These are phyloP conservation scores for Kazachstania viticola DNA, from an alignment of 805 yeast genomes.

Conservation along the genomic window DNA sequence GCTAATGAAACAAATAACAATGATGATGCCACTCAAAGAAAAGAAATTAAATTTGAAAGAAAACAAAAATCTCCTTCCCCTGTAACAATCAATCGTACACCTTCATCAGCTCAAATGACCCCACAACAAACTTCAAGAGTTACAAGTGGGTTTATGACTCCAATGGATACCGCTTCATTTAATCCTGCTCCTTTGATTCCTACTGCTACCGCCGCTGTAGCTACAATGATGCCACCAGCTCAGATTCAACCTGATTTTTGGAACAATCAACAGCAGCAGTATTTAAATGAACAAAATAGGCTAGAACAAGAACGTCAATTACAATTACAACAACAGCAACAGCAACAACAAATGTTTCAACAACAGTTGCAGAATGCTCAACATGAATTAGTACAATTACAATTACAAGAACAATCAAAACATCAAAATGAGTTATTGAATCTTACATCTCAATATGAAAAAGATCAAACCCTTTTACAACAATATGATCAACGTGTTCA, in stretches of 20 bases:
- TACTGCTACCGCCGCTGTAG: slow-evolving; percentile 10
- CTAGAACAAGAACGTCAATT: slow-evolving; percentile 60
- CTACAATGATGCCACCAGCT: slow-evolving; percentile 25
- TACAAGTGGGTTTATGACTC: slow-evolving; percentile 3
- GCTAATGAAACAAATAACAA: slow-evolving; percentile 11
- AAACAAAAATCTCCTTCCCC: slow-evolving; percentile 1
- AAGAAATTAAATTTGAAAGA: slow-evolving; percentile 9
- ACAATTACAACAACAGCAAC: slow-evolving; percentile 56
- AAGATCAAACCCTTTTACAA: slow-evolving; percentile 70
- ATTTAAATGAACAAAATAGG: slow-evolving; percentile 54
- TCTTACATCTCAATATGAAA: slow-evolving; percentile 71
- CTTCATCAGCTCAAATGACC: slow-evolving; percentile 1
- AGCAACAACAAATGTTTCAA: slow-evolving; percentile 40
- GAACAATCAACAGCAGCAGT: slow-evolving; percentile 39
- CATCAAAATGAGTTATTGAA: slow-evolving; percentile 68
- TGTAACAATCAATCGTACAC: not conserved
- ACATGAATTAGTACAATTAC: slow-evolving; percentile 44
- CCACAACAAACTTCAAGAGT: slow-evolving; percentile 2
- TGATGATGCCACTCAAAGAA: slow-evolving; percentile 9
- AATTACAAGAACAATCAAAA: slow-evolving; percentile 52
- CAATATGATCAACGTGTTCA: slow-evolving; percentile 83
- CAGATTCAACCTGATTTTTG: slow-evolving; percentile 10
- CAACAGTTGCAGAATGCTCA: slow-evolving; percentile 66
- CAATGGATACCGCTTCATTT: slow-evolving; percentile 2
- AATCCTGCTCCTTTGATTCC: slow-evolving; percentile 8